A percentile compares a stretch with the other conserved stretches of the same genome.
Evolutionary conservation across 2,329 filamentous ascomycete species (phyloP).

Genomic region (Aureobasidium sp.): DNA sequence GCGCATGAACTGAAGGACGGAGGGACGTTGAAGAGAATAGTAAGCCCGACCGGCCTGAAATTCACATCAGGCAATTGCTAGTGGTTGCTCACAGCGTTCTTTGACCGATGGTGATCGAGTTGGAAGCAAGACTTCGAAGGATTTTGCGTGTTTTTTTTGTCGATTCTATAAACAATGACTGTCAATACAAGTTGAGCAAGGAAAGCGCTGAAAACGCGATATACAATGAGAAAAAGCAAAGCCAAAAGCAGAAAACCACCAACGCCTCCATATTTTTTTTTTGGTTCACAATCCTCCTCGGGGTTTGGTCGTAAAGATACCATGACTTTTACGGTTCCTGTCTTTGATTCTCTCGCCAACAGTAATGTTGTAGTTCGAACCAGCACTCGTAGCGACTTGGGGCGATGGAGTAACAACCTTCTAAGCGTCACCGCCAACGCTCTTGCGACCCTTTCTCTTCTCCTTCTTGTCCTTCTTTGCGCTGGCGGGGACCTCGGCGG

Average conservation of each 20-base stretch:
- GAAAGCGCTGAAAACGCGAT: not conserved
- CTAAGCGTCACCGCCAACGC: conserved; percentile 20
- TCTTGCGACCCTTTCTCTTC: conserved; percentile 30
- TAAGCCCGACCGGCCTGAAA: too few species aligned
- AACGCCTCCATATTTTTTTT: conserved; percentile 1
- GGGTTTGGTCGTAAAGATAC: not conserved
- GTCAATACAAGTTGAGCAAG: not conserved
- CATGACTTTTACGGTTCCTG: not conserved
- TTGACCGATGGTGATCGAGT: not conserved
- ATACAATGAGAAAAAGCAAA: not conserved
- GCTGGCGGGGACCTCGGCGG: conserved; percentile 17
- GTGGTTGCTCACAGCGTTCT: too few species aligned
- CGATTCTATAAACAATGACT: not conserved
- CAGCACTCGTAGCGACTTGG: not conserved
- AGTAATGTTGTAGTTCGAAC: not conserved
- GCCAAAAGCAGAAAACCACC: not conserved
- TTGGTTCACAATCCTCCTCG: not conserved
- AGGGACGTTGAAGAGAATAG: too few species aligned
- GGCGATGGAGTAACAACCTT: not conserved
- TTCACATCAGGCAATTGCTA: too few species aligned
- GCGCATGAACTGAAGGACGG: too few species aligned
- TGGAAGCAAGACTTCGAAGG: not conserved
- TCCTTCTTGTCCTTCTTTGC: conserved; percentile 23
- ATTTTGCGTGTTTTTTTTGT: not conserved
- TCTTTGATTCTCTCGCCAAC: not conserved